Evolutionary conservation across 2,329 filamentous ascomycete species (phyloP), one percentile per base, ranked within the genome.

Genomic region (Venturia nashicola): DNA sequence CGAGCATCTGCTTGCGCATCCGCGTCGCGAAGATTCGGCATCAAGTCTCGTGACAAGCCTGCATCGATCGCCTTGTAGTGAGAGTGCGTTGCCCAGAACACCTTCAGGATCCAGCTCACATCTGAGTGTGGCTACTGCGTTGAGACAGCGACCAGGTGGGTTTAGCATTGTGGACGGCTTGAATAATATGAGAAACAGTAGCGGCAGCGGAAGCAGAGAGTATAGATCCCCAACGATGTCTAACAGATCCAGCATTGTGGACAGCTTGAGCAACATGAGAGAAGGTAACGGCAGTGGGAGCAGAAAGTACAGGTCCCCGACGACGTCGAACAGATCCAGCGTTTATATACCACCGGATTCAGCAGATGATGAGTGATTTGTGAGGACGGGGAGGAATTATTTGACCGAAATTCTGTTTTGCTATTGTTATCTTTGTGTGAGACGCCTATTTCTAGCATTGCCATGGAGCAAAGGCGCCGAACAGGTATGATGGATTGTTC

Each of bases 41-140:
- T 55, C 46, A 7, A 63, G 61, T 51, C 42, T 63, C 20, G 20
- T 63, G 34, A 63, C 61, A 5, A 63, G 61, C 34, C 27, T 63
- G 3, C 46, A 57, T 46, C 46, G 61, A 23, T 54, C 43, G 46
- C 61, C 61, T 40, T 42, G 43, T n/a, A 48, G 48, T 18, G 60
- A 62, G 51, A 60, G 36, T 60, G 42, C 23, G 14, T 32, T 60
- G n/a, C 39, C 39, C 8, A n/a, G 59, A 34, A 60, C 39, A 18
- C 42, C 42, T n/a, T 42, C 39, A 7, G 59, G 59, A 42, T 36
- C 36, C 23, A 57, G 51, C 32, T 57, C 51, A 36, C 51, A 20
- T 36, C 36, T 57, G 23, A 60, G 59, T 27, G 42, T 42, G n/a
- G n/a, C 36, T 60, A 60, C 59, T 27, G 59, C 59, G 14, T 36